These are phyloP conservation scores for Thalia dealbata DNA, from an alignment of 176 grass and related monocot species.

Conservation along the genomic window DNA sequence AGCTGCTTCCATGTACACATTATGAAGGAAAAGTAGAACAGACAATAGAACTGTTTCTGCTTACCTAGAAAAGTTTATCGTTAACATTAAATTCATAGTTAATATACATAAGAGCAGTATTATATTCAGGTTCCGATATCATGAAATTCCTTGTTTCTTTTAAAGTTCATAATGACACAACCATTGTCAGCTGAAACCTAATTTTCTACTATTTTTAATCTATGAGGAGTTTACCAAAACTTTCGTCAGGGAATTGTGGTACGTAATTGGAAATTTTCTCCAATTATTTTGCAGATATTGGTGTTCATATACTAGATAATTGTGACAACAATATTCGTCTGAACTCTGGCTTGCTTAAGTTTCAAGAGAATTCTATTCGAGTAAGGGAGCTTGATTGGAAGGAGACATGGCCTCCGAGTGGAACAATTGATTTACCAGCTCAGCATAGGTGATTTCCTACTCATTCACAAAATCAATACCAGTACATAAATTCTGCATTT, in stretches of 20 bases:
- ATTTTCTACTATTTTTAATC: no score
- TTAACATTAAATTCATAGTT: no score
- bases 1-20: no score
- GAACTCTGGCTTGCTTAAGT: conserved; percentile 47
- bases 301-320: conserved; percentile 49
- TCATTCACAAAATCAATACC: neutral
- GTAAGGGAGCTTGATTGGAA: conserved; percentile 76
- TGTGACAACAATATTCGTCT: conserved; percentile 50
- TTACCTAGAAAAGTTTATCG: no score
- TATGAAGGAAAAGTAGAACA: no score
- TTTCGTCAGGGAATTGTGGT: neutral
- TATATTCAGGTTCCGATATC: no score
- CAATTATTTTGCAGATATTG: conserved; percentile 43
- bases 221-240: neutral
- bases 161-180: no score
- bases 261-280: neutral
- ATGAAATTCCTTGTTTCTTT: no score
- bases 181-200: no score
- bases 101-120: no score
- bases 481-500: neutral
- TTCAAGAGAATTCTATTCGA: conserved; percentile 40
- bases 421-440: neutral
- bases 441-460: neutral
- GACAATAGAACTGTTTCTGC: no score
- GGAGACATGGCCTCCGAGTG: conserved; percentile 44